Evolutionary conservation across 805 yeast species (phyloP).

Genomic region (Grigorovia yakushimaensis): DNA sequence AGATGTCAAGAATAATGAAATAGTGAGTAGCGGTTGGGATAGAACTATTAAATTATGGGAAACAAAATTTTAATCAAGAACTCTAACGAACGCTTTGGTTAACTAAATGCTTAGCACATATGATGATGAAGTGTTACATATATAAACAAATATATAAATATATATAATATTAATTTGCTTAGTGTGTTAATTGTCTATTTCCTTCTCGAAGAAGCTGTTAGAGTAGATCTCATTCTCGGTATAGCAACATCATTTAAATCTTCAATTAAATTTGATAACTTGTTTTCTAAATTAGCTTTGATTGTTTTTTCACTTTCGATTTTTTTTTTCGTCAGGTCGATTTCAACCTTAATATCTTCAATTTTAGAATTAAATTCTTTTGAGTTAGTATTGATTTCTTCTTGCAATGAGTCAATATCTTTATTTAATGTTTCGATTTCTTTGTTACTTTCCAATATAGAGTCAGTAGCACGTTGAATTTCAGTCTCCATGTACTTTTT

Average conservation of each 20-base stretch:
- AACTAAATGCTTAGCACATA: too few relatives aligned
- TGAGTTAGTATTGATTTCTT: conserved; percentile 9
- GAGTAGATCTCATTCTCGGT: conserved; percentile 15
- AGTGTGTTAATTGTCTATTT: conserved; percentile 1
- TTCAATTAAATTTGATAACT: conserved; percentile 11
- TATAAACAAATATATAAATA: neutral
- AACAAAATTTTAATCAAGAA: neutral
- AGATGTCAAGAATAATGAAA: conserved; percentile 40
- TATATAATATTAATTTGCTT: too few relatives aligned
- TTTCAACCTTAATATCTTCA: conserved; percentile 4
- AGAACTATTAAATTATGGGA: conserved; percentile 61
- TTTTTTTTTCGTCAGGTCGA: conserved; percentile 6
- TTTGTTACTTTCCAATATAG: conserved; percentile 37
- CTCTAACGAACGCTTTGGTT: too few relatives aligned
- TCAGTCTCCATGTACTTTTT: conserved; percentile 55
- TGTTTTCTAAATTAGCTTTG: conserved; percentile 9
- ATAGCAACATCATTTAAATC: conserved; percentile 18
- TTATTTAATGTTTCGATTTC: conserved; percentile 19
- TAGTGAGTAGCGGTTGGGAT: conserved; percentile 79
- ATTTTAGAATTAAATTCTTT: conserved; percentile 3
- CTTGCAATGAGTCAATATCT: conserved; percentile 10
- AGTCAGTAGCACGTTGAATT: conserved; percentile 40
- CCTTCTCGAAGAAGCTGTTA: conserved; percentile 5
- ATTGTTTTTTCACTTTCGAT: conserved; percentile 9
- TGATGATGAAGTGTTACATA: neutral